phyloP scores from a whole-genome alignment of 164 flowering plant genomes.

The Magnolia officinalis region DNA sequence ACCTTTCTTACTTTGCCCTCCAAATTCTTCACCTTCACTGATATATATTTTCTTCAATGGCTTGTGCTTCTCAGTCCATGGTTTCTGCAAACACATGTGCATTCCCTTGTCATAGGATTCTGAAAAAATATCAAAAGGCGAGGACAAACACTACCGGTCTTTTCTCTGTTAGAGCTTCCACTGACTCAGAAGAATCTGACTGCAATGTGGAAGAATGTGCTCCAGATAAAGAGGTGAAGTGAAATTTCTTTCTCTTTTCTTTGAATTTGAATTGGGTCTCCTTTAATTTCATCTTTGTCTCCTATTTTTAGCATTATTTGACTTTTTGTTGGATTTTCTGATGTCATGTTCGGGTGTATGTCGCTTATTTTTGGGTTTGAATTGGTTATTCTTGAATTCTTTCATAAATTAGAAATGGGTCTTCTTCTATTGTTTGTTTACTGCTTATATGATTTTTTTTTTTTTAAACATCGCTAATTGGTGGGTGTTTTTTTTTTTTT shows the following conservation, averaged over 20 bases:
- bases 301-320: not conserved
- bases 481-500: too few species aligned
- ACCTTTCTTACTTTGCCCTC: not conserved
- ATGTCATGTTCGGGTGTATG: not conserved
- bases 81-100: constrained; percentile 38
- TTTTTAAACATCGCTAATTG: not conserved
- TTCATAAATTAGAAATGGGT: not conserved
- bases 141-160: constrained; percentile 6
- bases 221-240: constrained; percentile 89
- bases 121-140: constrained; percentile 12
- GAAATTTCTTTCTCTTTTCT: not conserved
- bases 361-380: not conserved
- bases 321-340: not conserved
- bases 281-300: not conserved
- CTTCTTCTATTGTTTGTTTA: not conserved
- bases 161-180: constrained; percentile 49
- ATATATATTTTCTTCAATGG: constrained; percentile 27
- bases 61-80: constrained; percentile 40
- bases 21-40: not conserved
- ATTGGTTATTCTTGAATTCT: not conserved
- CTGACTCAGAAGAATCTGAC: constrained; percentile 45
- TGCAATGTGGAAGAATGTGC: constrained; percentile 95
- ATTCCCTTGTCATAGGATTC: constrained; percentile 25
- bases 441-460: not conserved
- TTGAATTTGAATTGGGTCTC: not conserved